Conservation (phyloP, 495 filamentous ascomycete species). For the Neurospora tetrasperma region DNA sequence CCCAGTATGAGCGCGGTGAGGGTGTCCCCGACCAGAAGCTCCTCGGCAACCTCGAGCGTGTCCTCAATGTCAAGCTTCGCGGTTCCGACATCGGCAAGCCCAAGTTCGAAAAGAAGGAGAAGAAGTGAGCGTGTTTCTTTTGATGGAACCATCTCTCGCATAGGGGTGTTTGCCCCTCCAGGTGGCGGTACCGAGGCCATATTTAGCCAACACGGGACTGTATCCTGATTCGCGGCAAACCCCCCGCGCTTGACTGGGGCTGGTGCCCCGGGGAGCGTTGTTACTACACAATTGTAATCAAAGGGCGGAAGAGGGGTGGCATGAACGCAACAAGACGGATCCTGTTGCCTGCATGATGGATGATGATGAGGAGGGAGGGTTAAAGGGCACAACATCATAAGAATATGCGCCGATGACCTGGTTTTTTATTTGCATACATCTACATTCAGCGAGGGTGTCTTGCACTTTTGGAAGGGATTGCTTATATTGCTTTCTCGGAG, state of each 20-base stretch:
- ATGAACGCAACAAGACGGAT: not conserved
- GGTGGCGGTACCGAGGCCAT: not conserved
- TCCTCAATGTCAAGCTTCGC: constrained; percentile 76
- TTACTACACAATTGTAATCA: not conserved
- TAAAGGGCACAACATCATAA: not conserved
- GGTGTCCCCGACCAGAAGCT: constrained; percentile 81
- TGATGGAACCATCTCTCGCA: not conserved
- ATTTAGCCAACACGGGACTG: not conserved
- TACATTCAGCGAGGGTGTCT: not conserved
- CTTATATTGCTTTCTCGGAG: not conserved
- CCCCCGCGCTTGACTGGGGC: not conserved
- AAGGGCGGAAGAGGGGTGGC: not conserved
- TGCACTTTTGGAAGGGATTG: not conserved
- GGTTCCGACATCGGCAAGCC: constrained; percentile 67
- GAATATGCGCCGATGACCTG: not conserved
- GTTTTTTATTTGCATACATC: not conserved
- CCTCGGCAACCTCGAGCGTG: constrained; percentile 66
- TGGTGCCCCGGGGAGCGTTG: not conserved
- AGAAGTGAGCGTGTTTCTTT: constrained; percentile 18
- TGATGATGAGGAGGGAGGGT: not conserved
- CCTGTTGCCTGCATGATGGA: not conserved
- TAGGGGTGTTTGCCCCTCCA: not conserved
- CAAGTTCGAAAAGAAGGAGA: constrained; percentile 63
- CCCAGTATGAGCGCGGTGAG: constrained; percentile 76
- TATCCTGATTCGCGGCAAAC: not conserved